A percentile compares a stretch with the other conserved stretches of the same genome.
Conservation (phyloP, 1,139 yeast genomes). For the Starmera stellimalicola region DNA sequence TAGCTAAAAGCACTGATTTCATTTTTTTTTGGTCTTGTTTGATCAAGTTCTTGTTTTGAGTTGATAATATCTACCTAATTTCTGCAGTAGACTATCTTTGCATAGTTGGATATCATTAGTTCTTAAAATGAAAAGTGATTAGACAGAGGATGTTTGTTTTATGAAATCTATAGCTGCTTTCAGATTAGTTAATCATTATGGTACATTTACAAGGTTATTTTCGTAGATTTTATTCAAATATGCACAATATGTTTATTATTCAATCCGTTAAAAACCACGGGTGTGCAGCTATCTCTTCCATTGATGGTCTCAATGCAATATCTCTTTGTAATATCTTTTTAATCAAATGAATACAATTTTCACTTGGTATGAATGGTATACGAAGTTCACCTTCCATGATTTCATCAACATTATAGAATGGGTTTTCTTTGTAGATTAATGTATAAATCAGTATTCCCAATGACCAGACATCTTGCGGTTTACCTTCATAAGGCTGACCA, state of each 20-base stretch:
- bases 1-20: too few relatives aligned
- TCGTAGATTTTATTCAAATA: neutral
- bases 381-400: constrained; percentile 84
- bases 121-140: too few relatives aligned
- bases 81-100: too few relatives aligned
- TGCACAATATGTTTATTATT: too few relatives aligned
- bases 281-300: constrained; percentile 58
- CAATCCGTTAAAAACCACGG: constrained; percentile 42
- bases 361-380: constrained; percentile 53
- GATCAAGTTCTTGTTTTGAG: too few relatives aligned
- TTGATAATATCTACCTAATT: too few relatives aligned
- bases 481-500: constrained; percentile 85
- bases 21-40: too few relatives aligned
- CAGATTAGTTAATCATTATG: too few relatives aligned
- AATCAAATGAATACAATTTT: constrained; percentile 49
- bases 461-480: constrained; percentile 96
- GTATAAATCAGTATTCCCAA: constrained; percentile 85
- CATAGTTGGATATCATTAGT: too few relatives aligned
- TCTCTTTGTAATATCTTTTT: constrained; percentile 57
- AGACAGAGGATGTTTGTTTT: too few relatives aligned
- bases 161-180: too few relatives aligned
- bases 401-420: constrained; percentile 90
- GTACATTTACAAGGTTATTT: too few relatives aligned
- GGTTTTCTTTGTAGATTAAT: constrained; percentile 87
- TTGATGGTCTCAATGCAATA: constrained; percentile 56